A percentile compares a stretch with the other conserved stretches of the same genome.
phyloP scores from a whole-genome alignment of 2,329 filamentous ascomycete genomes.

The Colletotrichum agaves region DNA sequence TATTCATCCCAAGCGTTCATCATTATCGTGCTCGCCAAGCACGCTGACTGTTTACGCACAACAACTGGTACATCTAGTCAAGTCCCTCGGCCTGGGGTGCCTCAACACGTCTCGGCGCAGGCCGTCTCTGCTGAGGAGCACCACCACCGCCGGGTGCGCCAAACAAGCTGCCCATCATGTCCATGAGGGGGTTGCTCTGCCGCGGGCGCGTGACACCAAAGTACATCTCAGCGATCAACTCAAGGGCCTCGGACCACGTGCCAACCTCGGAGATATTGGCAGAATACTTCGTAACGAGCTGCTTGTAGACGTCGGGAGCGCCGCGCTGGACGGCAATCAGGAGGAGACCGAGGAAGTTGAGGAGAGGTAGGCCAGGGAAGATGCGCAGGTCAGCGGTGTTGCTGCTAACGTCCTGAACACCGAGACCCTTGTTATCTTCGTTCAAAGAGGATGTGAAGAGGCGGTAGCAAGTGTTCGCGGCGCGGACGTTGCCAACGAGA shows the following conservation, averaged over 20 bases:
- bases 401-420: slow-evolving; percentile 83
- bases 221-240: slow-evolving; percentile 95
- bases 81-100: slow-evolving; percentile 68
- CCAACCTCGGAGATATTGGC: slow-evolving; percentile 80
- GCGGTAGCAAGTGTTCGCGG: slow-evolving; percentile 84
- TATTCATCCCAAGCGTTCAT: slow-evolving; percentile 3
- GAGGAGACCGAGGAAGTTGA: slow-evolving; percentile 92
- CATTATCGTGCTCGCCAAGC: background rate
- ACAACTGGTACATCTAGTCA: slow-evolving; percentile 56
- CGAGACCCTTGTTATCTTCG: slow-evolving; percentile 63
- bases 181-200: slow-evolving; percentile 91
- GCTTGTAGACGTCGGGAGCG: slow-evolving; percentile 80
- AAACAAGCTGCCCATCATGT: slow-evolving; percentile 98
- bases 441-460: slow-evolving; percentile 60
- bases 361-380: slow-evolving; percentile 89
- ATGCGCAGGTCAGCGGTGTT: slow-evolving; percentile 78
- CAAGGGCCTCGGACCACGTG: slow-evolving; percentile 83
- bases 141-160: slow-evolving; percentile 74
- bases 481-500: slow-evolving; percentile 87
- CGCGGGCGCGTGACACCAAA: slow-evolving; percentile 90
- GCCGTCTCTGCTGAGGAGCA: slow-evolving; percentile 50
- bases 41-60: background rate
- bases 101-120: slow-evolving; percentile 57
- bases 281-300: slow-evolving; percentile 85
- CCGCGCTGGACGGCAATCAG: slow-evolving; percentile 86